Evolutionary conservation across 768 basidiomycete genomes (phyloP).

Genomic region (Termitomyces sp.): DNA sequence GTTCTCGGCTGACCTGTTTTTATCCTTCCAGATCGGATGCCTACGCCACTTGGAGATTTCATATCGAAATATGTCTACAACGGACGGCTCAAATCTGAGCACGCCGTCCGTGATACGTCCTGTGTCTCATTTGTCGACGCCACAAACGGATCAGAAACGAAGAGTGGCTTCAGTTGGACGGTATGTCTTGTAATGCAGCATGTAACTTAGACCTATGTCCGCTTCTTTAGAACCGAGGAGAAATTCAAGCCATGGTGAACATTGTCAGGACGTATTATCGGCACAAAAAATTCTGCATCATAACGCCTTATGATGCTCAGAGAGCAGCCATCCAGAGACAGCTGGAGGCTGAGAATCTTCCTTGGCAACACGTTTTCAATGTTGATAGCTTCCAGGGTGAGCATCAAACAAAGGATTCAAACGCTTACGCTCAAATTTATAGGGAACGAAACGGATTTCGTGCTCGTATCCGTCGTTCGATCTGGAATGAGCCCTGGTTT

Average conservation of each 20-base stretch:
- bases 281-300: constrained; percentile 36
- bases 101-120: constrained; percentile 25
- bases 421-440: constrained; percentile 11
- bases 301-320: constrained; percentile 56
- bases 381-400: constrained; percentile 55
- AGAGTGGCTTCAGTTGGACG: constrained; percentile 39
- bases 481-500: constrained; percentile 40
- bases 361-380: constrained; percentile 45
- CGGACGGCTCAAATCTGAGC: constrained; percentile 33
- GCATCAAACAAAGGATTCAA: not conserved
- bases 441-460: constrained; percentile 49
- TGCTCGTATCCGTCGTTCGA: constrained; percentile 50
- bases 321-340: constrained; percentile 35
- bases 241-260: constrained; percentile 36
- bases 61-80: constrained; percentile 44
- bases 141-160: constrained; percentile 30
- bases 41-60: constrained; percentile 42
- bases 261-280: constrained; percentile 40
- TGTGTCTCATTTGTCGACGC: constrained; percentile 47
- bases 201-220: not conserved
- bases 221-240: constrained; percentile 34
- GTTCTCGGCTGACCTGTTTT: not conserved
- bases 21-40: constrained; percentile 44
- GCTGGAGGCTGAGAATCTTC: constrained; percentile 30
- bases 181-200: constrained; percentile 21